A percentile compares a stretch with the other conserved stretches of the same genome.
Conservation (phyloP, 805 yeast species). For the Yamadazyma olivae region DNA sequence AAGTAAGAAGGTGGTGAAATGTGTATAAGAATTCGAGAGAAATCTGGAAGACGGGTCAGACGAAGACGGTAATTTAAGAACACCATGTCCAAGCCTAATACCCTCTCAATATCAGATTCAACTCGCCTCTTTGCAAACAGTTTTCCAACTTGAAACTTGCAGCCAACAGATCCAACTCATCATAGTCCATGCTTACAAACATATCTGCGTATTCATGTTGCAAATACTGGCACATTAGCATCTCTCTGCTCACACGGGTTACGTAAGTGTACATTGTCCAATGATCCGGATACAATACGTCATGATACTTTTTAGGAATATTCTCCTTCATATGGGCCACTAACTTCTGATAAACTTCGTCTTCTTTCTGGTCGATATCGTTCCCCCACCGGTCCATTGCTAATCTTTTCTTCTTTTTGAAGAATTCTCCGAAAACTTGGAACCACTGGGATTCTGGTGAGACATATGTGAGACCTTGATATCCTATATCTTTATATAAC, state of each 20-base stretch:
- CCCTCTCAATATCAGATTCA: slow-evolving; percentile 30
- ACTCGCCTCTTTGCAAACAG: slow-evolving; percentile 36
- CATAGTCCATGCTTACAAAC: slow-evolving; percentile 37
- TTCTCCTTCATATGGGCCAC: slow-evolving; percentile 33
- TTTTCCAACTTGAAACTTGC: slow-evolving; percentile 49
- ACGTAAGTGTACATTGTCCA: slow-evolving; percentile 39
- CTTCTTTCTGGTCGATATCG: slow-evolving; percentile 40
- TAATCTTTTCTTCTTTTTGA: slow-evolving; percentile 39
- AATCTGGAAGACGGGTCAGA: no score
- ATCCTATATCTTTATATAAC: slow-evolving; percentile 53
- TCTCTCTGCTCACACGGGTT: slow-evolving; percentile 37
- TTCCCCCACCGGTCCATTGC: slow-evolving; percentile 52
- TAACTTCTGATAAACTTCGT: slow-evolving; percentile 32
- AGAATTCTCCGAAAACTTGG: slow-evolving; percentile 39
- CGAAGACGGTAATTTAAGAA: no score
- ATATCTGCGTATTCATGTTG: slow-evolving; percentile 46
- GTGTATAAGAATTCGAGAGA: no score
- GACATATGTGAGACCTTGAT: slow-evolving; percentile 48
- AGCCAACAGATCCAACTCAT: slow-evolving; percentile 49
- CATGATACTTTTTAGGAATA: slow-evolving; percentile 39
- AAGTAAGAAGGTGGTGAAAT: no score
- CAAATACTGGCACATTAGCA: slow-evolving; percentile 41
- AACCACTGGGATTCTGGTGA: slow-evolving; percentile 43
- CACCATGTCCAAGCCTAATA: slow-evolving; percentile 14
- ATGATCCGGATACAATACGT: slow-evolving; percentile 37